phyloP scores from a whole-genome alignment of 257 asterid species.

The Oldenlandia corymbosa region DNA sequence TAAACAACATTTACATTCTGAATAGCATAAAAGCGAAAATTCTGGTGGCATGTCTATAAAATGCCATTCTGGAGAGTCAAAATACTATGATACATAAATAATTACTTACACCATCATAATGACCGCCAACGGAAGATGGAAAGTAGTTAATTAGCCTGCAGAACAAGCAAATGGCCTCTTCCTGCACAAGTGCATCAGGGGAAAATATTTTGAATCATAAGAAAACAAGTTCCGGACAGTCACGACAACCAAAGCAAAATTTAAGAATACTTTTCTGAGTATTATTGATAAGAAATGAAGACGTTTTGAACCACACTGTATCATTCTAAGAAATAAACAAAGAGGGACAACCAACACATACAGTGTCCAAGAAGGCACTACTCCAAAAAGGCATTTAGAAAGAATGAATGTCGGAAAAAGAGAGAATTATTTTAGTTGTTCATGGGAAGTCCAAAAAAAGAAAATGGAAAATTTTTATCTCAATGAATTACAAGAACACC shows the following conservation, averaged over 20 bases:
- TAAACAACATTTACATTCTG: neutral
- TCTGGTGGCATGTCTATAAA: neutral
- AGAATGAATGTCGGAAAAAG: too few relatives aligned
- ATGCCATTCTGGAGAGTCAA: neutral
- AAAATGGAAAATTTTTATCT: too few relatives aligned
- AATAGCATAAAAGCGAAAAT: neutral
- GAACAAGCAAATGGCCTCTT: constrained; percentile 54
- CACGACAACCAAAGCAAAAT: too few relatives aligned
- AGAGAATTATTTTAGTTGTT: too few relatives aligned
- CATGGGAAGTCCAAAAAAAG: too few relatives aligned
- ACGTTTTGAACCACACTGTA: neutral
- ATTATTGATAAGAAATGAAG: too few relatives aligned
- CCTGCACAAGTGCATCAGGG: constrained; percentile 47
- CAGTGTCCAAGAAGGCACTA: too few relatives aligned
- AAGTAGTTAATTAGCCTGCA: constrained; percentile 51
- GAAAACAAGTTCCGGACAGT: too few relatives aligned
- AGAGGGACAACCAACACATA: too few relatives aligned
- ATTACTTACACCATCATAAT: constrained; percentile 69
- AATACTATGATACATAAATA: constrained; percentile 9
- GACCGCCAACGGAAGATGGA: constrained; percentile 61
- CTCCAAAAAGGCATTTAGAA: too few relatives aligned
- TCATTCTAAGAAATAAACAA: neutral
- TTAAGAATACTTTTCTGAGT: too few relatives aligned
- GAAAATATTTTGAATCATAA: constrained; percentile 2
- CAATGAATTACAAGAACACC: too few relatives aligned